A percentile compares a stretch with the other conserved stretches of the same genome.
phyloP scores from a whole-genome alignment of 257 asterid genomes.

The Verbascum thapsus region DNA sequence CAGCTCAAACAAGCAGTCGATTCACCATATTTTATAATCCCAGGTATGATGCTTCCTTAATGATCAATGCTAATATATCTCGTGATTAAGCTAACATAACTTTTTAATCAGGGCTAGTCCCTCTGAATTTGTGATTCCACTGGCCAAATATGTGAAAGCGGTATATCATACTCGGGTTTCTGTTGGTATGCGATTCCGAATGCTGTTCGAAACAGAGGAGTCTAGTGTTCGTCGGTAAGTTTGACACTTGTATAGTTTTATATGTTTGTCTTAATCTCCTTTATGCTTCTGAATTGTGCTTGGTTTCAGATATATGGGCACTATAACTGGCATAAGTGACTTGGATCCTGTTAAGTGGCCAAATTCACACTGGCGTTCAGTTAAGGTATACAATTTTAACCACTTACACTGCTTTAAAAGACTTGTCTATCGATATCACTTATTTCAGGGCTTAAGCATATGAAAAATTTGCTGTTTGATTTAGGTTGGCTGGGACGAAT shows the following conservation, averaged over 20 bases:
- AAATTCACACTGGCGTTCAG: slow-evolving; percentile 89
- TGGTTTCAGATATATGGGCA: slow-evolving; percentile 77
- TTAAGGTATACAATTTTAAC: too few species aligned
- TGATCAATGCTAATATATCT: neutral
- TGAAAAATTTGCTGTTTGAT: slow-evolving; percentile 6
- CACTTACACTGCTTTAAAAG: too few species aligned
- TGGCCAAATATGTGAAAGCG: slow-evolving; percentile 69
- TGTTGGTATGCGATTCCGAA: slow-evolving; percentile 82
- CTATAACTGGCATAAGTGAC: slow-evolving; percentile 78
- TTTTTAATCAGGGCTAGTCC: slow-evolving; percentile 50
- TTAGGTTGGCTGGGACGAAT: slow-evolving; percentile 92
- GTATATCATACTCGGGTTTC: slow-evolving; percentile 72
- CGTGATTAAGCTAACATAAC: slow-evolving; percentile 19
- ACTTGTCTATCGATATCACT: too few species aligned
- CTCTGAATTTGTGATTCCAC: slow-evolving; percentile 70
- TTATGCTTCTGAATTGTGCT: slow-evolving; percentile 19
- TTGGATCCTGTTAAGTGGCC: slow-evolving; percentile 69
- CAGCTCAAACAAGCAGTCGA: slow-evolving; percentile 74
- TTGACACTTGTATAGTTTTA: neutral
- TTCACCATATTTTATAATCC: slow-evolving; percentile 82
- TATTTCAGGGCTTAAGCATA: too few species aligned
- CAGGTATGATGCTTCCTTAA: slow-evolving; percentile 44
- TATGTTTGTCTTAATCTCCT: neutral
- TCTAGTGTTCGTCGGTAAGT: slow-evolving; percentile 79
- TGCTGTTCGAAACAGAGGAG: slow-evolving; percentile 82